Evolutionary conservation across 1,284 basidiomycete genomes (phyloP).

Genomic region (Ceratobasidium sp.): DNA sequence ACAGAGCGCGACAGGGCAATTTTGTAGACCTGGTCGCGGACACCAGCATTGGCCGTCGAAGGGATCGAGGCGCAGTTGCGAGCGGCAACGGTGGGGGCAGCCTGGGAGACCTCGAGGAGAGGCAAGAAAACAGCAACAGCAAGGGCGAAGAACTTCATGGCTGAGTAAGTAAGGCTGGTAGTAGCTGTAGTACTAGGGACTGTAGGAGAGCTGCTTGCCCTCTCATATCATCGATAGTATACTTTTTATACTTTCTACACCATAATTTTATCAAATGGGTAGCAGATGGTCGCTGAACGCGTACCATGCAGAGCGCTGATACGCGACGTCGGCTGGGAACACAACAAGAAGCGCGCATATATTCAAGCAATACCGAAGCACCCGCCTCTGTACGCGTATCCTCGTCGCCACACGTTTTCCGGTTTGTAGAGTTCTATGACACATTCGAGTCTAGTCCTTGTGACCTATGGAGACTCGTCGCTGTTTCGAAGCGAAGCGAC

Average conservation of each 20-base stretch:
- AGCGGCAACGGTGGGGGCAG: constrained; percentile 14
- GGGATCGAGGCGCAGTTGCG: constrained; percentile 29
- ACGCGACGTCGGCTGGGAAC: constrained; percentile 14
- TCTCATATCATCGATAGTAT: neutral
- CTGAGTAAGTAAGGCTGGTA: neutral
- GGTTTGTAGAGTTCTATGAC: neutral
- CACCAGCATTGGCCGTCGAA: constrained; percentile 36
- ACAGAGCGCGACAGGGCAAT: constrained; percentile 31
- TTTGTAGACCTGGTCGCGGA: constrained; percentile 35
- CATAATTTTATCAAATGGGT: neutral
- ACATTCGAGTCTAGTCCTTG: neutral
- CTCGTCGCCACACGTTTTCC: neutral
- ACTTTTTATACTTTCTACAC: constrained; percentile 18
- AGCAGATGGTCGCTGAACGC: neutral
- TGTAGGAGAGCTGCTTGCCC: neutral
- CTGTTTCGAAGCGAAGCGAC: neutral
- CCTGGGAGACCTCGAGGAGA: constrained; percentile 25
- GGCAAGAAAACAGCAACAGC: constrained; percentile 16
- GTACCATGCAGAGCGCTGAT: constrained; percentile 26
- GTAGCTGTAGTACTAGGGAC: neutral
- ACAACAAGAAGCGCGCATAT: neutral
- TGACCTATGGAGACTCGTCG: neutral
- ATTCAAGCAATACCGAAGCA: constrained; percentile 16
- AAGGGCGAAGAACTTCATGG: constrained; percentile 35
- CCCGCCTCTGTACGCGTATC: constrained; percentile 13